Evolutionary conservation across 805 yeast genomes (phyloP).

Genomic region (Maudiozyma serrabonitensis): DNA sequence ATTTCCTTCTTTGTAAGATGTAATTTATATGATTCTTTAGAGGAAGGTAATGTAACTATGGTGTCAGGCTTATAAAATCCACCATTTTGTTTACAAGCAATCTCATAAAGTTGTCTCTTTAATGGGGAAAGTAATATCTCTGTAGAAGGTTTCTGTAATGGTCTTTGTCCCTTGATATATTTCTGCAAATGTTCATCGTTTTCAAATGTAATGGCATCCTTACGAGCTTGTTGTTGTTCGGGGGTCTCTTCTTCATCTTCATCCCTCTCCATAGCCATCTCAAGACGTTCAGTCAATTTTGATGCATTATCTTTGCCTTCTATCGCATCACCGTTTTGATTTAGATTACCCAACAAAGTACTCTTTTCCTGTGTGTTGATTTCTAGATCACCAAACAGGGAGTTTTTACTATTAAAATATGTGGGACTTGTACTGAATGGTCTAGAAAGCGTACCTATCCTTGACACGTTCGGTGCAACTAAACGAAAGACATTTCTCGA

Average conservation of each 20-base stretch:
- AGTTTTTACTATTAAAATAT: neutral
- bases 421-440: neutral
- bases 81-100: slow-evolving; percentile 52
- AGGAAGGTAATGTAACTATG: slow-evolving; percentile 31
- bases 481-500: neutral
- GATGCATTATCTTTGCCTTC: neutral
- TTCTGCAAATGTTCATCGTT: slow-evolving; percentile 37
- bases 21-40: slow-evolving; percentile 45
- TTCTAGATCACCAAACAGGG: slow-evolving; percentile 3
- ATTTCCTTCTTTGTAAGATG: slow-evolving; percentile 55
- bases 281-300: slow-evolving; percentile 2
- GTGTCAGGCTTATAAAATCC: slow-evolving; percentile 60
- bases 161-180: slow-evolving; percentile 37
- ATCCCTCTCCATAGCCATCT: slow-evolving; percentile 4
- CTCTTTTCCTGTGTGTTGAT: neutral
- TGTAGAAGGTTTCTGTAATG: slow-evolving; percentile 40
- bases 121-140: slow-evolving; percentile 56
- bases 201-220: slow-evolving; percentile 23
- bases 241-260: slow-evolving; percentile 18
- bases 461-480: neutral
- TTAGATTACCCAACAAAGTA: neutral
- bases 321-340: neutral
- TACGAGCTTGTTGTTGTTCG: slow-evolving; percentile 12
- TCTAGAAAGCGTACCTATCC: neutral
- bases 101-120: slow-evolving; percentile 53